Conservation (phyloP, 2,329 filamentous ascomycete genomes). For the Penicillium sp. region DNA sequence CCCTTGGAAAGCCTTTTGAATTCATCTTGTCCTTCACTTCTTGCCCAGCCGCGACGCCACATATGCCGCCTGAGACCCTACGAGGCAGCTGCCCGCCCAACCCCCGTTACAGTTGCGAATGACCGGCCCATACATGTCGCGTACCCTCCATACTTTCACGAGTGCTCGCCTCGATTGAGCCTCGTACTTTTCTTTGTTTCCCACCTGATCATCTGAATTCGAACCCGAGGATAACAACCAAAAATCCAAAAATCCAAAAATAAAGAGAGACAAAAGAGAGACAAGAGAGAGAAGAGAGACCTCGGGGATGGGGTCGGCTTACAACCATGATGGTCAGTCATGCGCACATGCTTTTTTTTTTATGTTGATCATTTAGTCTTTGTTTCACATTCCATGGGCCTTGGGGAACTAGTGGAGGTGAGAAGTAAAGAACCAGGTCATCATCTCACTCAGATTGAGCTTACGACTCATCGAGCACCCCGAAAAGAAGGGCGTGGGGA, state of each 20-base stretch:
- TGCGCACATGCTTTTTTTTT: constrained; percentile 13
- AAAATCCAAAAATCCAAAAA: not conserved
- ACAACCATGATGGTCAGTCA: constrained; percentile 41
- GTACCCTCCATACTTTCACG: constrained; percentile 5
- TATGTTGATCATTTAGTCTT: not conserved
- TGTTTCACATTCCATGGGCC: constrained; percentile 21
- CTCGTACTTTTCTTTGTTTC: constrained; percentile 14
- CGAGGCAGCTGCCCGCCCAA: constrained; percentile 35
- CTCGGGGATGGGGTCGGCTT: constrained; percentile 34
- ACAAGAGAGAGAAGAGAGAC: constrained; percentile 1
- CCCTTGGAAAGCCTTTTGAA: not conserved
- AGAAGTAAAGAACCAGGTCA: not conserved
- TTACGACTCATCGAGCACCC: not conserved
- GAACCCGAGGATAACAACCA: not conserved
- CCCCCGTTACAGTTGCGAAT: constrained; percentile 24
- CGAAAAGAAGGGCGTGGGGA: not conserved
- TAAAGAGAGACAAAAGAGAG: not conserved
- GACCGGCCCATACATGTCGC: constrained; percentile 23
- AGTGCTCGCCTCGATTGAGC: constrained; percentile 22
- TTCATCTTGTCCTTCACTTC: constrained; percentile 7
- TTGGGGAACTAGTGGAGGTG: constrained; percentile 2
- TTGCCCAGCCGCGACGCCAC: constrained; percentile 18
- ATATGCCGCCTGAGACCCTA: constrained; percentile 33
- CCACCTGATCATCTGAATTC: not conserved
- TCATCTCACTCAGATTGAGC: not conserved